Base-by-base conservation (phyloP, 495 filamentous ascomycete species). In the Chaetomium fimeti region DNA sequence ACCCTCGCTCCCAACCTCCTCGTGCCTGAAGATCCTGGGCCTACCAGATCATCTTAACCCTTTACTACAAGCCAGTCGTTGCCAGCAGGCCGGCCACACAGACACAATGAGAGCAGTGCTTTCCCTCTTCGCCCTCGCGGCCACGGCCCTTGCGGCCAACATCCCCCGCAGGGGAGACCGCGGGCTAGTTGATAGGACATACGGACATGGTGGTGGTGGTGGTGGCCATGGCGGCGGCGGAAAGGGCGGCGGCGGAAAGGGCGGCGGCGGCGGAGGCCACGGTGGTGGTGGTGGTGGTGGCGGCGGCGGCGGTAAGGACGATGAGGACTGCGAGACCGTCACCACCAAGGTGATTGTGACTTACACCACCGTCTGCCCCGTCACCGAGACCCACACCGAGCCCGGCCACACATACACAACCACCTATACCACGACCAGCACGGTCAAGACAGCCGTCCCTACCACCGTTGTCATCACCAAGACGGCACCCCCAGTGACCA, bases 401-500 rank as follows among this genome's bases (percentile, higher is more conserved):
- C 64, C 69, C 54, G 73, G 75, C 55, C 67, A 70, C 42, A 77
- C 77, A 43, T 71, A 76, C 66, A 75, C 73, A 32, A 77, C 73
- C 27, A 81, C 80, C 47, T 81, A 80, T 71, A 79, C 80, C 38
- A 79, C 82, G 53, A 75, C 78, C 64, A 74, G 70, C 62, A 76
- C 74, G 58, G 65, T 75, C 51, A 62, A 74, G 65, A 67, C 70
- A 8, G 47, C 45, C 22, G 66, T 73, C 8, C 72, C 71, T 13
- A 73, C 72, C 5, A 68, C 67, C 38, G 65, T 69, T 58, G 60
- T 64, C 25, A 60, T 67, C 20, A 73, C 66, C 63, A 51, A 66
- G 55, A 68, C 66, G 40, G 69, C 49, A 1, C 68, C 70, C n/a
- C 60, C 70, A 6, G 65, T 68, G 11, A 71, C 69, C 36, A 66